A percentile compares a stretch with the other conserved stretches of the same genome.
These are phyloP conservation scores for Amphirosellinia nigrospora DNA, from an alignment of 495 filamentous ascomycete genomes.

Conservation along the genomic window DNA sequence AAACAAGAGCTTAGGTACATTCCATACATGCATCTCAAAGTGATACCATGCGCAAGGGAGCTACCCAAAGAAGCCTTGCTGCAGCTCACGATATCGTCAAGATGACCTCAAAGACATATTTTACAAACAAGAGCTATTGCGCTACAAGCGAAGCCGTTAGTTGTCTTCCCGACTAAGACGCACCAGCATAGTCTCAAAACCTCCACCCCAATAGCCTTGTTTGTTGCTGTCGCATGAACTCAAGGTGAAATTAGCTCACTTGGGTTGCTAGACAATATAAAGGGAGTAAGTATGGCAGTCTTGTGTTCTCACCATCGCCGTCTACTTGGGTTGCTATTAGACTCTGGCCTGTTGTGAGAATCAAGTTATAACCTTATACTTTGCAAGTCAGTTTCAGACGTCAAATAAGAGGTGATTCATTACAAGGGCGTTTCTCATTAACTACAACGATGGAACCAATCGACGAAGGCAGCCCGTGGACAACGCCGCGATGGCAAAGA, in stretches of 20 bases:
- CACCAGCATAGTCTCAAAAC: neutral
- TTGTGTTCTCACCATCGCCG: neutral
- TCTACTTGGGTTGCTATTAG: neutral
- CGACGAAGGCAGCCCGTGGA: neutral
- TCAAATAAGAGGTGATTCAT: neutral
- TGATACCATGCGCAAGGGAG: neutral
- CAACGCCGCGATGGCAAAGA: neutral
- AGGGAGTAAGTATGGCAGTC: neutral
- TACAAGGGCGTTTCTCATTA: neutral
- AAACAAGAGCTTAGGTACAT: neutral
- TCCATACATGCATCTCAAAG: neutral
- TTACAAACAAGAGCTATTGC: neutral
- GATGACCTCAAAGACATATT: constrained; percentile 2
- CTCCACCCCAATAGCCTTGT: neutral
- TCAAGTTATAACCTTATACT: neutral
- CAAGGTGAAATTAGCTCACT: neutral
- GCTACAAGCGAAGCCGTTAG: neutral
- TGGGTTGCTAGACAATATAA: neutral
- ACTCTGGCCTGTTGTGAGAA: neutral
- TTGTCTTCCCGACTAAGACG: neutral
- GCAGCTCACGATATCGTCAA: neutral
- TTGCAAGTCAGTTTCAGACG: neutral
- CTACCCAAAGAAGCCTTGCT: neutral
- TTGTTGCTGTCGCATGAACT: neutral
- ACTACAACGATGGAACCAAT: neutral